These are phyloP conservation scores for Rhodotorula toruloides DNA, from an alignment of 768 basidiomycete genomes.

Conservation along the genomic window DNA sequence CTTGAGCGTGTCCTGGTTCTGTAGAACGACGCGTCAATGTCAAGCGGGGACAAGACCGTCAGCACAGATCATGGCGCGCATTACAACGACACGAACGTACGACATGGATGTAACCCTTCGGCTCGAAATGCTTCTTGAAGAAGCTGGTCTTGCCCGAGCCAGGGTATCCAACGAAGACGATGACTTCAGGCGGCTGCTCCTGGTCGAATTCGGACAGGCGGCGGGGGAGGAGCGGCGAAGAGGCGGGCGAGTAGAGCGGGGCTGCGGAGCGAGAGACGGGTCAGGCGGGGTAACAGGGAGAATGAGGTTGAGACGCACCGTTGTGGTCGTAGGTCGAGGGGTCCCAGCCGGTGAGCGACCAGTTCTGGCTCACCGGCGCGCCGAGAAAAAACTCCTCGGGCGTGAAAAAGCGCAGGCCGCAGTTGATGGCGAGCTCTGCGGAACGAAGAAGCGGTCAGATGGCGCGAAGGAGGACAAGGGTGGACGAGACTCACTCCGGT, in stretches of 20 bases:
- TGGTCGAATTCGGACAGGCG: slow-evolving; percentile 9
- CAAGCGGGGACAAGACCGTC: background rate
- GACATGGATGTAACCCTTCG: slow-evolving; percentile 68
- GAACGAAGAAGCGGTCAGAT: background rate
- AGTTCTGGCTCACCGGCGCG: background rate
- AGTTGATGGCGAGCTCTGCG: slow-evolving; percentile 37
- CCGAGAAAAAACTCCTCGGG: slow-evolving; percentile 41
- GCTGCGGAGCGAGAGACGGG: slow-evolving; percentile 46
- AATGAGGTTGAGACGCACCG: slow-evolving; percentile 3
- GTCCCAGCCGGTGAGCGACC: slow-evolving; percentile 19
- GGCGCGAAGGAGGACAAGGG: background rate
- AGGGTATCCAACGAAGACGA: slow-evolving; percentile 62
- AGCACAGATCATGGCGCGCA: background rate
- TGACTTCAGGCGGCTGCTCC: slow-evolving; percentile 48
- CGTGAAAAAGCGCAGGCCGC: slow-evolving; percentile 38
- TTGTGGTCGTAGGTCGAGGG: slow-evolving; percentile 14
- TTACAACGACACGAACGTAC: slow-evolving; percentile 5
- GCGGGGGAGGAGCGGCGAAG: slow-evolving; percentile 46
- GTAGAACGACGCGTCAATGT: background rate
- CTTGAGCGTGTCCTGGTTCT: slow-evolving; percentile 53
- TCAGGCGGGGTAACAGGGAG: background rate
- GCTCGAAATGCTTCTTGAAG: slow-evolving; percentile 63
- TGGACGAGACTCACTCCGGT: slow-evolving; percentile 26
- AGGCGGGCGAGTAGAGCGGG: slow-evolving; percentile 55
- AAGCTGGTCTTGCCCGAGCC: slow-evolving; percentile 77